phyloP scores from a whole-genome alignment of 306 rosid genomes.

The Acacia confusa region DNA sequence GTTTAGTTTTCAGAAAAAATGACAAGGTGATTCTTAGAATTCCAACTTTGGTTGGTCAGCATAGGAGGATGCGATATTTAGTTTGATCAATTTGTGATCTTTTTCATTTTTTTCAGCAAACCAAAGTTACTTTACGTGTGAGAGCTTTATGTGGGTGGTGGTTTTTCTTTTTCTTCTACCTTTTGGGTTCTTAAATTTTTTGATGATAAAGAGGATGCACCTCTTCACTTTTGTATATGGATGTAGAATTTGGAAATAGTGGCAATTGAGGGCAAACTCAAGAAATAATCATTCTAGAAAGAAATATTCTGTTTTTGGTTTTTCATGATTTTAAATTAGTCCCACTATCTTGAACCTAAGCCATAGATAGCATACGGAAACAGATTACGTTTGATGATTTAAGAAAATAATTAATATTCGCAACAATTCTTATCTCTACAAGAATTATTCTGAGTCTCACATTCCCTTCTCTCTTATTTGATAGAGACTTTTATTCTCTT shows the following conservation, averaged over 20 bases:
- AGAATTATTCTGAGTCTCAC: slow-evolving; percentile 3
- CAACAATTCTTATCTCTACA: neutral
- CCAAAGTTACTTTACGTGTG: neutral
- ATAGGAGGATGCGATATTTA: slow-evolving; percentile 3
- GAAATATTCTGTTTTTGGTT: neutral
- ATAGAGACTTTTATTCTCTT: neutral
- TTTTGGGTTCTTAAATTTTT: neutral
- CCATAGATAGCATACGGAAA: neutral
- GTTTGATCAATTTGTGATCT: slow-evolving; percentile 8
- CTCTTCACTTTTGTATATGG: neutral
- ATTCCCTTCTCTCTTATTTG: neutral
- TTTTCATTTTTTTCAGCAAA: neutral
- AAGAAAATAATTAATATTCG: neutral
- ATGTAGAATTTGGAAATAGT: neutral
- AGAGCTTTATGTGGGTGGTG: neutral
- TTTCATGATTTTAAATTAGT: slow-evolving; percentile 12
- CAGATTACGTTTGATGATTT: neutral
- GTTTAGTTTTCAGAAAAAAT: slow-evolving; percentile 1
- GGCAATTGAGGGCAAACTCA: neutral
- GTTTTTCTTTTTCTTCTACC: neutral
- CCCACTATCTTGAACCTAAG: neutral
- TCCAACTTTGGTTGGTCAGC: neutral
- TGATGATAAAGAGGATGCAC: neutral
- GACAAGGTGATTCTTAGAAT: slow-evolving; percentile 6
- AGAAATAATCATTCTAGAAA: neutral